Percentiles rank a stretch among this genome's conserved stretches.
phyloP scores from a whole-genome alignment of 768 basidiomycete species.

The Mycena albidolilacea region DNA sequence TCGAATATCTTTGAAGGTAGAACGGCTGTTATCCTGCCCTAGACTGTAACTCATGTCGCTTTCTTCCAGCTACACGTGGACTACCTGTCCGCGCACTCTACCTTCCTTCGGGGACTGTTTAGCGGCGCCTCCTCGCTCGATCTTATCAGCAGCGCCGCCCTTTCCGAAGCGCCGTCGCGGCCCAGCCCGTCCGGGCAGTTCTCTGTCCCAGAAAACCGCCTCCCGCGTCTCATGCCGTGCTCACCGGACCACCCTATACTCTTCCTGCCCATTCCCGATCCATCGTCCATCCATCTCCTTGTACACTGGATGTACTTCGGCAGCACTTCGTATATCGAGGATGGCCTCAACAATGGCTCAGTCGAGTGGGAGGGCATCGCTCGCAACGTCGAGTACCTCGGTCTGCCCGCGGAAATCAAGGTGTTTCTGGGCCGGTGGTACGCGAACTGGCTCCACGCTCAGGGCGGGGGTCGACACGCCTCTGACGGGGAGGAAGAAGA shows the following conservation, averaged over 20 bases:
- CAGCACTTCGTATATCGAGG: conserved; percentile 72
- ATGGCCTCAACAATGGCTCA: conserved; percentile 72
- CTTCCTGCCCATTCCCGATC: conserved; percentile 83
- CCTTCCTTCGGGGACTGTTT: conserved; percentile 79
- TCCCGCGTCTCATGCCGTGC: conserved; percentile 80
- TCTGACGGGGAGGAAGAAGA: conserved; percentile 45
- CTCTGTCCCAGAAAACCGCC: conserved; percentile 63
- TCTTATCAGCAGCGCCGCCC: conserved; percentile 59
- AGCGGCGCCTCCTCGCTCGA: conserved; percentile 76
- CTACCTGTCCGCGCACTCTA: conserved; percentile 87
- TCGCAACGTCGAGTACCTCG: conserved; percentile 91
- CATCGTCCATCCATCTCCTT: conserved; percentile 78
- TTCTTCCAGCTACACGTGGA: conserved; percentile 78
- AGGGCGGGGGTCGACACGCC: conserved; percentile 44
- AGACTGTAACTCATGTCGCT: not conserved
- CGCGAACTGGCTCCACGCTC: conserved; percentile 69
- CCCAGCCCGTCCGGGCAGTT: conserved; percentile 50
- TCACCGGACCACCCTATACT: conserved; percentile 77
- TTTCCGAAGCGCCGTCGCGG: conserved; percentile 41
- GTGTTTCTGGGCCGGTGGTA: conserved; percentile 85
- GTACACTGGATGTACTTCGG: conserved; percentile 91
- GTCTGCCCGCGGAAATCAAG: conserved; percentile 82
- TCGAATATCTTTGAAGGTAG: conserved; percentile 76
- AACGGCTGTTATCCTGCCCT: conserved; percentile 9
- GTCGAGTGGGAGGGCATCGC: conserved; percentile 91